phyloP scores from a whole-genome alignment of 129 eudicot genomes.

The Tagetes erecta region DNA sequence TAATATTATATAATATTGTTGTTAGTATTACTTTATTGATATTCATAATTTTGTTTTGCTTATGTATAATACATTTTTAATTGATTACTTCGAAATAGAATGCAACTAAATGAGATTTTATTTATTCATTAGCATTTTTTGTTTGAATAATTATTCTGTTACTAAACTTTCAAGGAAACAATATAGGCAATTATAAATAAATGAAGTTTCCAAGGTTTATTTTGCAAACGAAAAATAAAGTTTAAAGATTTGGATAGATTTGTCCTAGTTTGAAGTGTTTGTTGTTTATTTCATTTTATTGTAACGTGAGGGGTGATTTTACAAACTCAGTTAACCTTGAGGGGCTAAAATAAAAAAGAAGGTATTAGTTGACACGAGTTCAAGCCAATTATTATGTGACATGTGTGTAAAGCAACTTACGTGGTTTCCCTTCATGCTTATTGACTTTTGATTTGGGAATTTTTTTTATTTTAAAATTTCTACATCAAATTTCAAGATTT shows the following conservation, averaged over 20 bases:
- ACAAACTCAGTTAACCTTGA: background rate
- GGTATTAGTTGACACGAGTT: conserved; percentile 30
- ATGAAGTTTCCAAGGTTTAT: background rate
- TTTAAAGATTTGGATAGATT: background rate
- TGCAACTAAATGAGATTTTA: too few relatives aligned
- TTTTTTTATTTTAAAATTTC: background rate
- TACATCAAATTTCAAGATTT: background rate
- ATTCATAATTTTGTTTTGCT: too few relatives aligned
- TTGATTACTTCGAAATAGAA: too few relatives aligned
- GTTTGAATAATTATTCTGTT: too few relatives aligned
- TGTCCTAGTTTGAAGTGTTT: background rate
- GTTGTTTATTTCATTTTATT: background rate
- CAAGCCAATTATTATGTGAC: conserved; percentile 11
- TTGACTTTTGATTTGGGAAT: conserved; percentile 27
- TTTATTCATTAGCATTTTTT: too few relatives aligned
- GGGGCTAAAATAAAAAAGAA: background rate
- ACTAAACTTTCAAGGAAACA: background rate
- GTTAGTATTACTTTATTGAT: too few relatives aligned
- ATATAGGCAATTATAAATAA: background rate
- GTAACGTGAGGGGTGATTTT: background rate
- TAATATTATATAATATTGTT: too few relatives aligned
- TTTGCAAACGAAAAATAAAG: background rate
- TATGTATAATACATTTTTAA: too few relatives aligned
- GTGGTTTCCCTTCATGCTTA: conserved; percentile 2
- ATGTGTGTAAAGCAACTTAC: conserved; percentile 18